Base-by-base conservation (phyloP, 2,329 filamentous ascomycete species). In the Sclerotinia glacialis region DNA sequence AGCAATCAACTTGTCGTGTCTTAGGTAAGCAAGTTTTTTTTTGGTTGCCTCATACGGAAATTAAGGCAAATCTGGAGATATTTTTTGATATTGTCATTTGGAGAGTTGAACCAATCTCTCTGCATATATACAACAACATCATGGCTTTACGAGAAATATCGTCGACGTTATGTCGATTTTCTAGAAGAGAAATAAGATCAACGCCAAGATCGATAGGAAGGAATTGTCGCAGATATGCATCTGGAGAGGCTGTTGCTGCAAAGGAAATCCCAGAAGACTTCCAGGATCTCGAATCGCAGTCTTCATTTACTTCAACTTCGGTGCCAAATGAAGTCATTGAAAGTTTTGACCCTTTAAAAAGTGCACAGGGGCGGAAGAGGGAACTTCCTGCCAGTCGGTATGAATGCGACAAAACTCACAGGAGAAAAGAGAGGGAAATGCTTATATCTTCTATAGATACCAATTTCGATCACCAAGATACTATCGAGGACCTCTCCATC, bases 401-500 rank as follows among this genome's bases (percentile, higher is more conserved):
- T 61, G 74, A 50, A 46, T 11, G 12, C 53, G 62, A 37, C 28
- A 34, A 21, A 65, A 40, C 28, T 9, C 21, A 21, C 28, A 23
- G 6, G 16, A 42, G 12, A 46, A 23, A 60, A 42, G 28, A 16
- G 34, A 21, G 46, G 28, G 50, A 23, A 67, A 49, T 65, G 49
- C 69, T 72, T 67, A 71, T 53, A 54, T 47, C 56, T 31, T 46
- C 40, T 68, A 37, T 69, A 96, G 94, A 84, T 99, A 98, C 81
- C 91, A 96, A 79, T 98, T 90, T 79, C 92, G 93, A 71, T 89
- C 94, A 61, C 95, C 95, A 70, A 95, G 94, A 81, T 99, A 93
- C 84, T 89, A 97, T 79, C 91, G 94, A 75, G 95, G 95, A 66
- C 93, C 93, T 70, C 84, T 98, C 31, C 93, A 98, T 77, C 95